phyloP scores from a whole-genome alignment of 169 alveolate species.

The Cryptosporidium sp. region DNA sequence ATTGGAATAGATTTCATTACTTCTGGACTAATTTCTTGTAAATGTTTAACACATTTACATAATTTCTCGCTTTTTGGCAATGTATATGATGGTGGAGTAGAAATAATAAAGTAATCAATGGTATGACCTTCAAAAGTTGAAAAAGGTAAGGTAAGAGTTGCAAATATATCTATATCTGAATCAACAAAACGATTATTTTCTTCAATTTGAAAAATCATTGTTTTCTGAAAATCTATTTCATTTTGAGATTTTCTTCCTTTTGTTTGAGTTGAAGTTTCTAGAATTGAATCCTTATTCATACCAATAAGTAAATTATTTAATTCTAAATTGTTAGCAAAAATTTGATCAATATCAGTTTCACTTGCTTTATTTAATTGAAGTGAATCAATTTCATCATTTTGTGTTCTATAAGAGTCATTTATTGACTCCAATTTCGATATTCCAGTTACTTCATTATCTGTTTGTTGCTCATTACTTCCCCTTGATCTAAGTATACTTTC shows the following conservation, averaged over 20 bases:
- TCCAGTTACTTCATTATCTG: neutral
- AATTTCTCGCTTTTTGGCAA: conserved; percentile 37
- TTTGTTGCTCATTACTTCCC: neutral
- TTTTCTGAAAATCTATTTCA: conserved; percentile 23
- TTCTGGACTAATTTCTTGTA: conserved; percentile 9
- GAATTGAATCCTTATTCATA: neutral
- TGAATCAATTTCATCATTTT: neutral
- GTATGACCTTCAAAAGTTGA: conserved; percentile 69
- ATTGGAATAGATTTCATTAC: neutral
- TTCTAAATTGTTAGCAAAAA: neutral
- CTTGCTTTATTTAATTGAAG: neutral
- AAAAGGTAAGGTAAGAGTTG: conserved; percentile 41
- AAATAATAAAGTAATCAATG: conserved; percentile 63
- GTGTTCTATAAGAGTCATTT: neutral
- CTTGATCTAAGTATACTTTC: conserved; percentile 36
- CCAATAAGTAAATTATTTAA: neutral
- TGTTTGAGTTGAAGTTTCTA: neutral
- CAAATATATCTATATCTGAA: conserved; percentile 58
- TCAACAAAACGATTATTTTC: conserved; percentile 59
- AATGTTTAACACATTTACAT: conserved; percentile 44
- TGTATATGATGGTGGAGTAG: conserved; percentile 66
- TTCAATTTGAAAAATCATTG: conserved; percentile 30
- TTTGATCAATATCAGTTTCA: neutral
- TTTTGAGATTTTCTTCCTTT: conserved; percentile 40
- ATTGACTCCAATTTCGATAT: neutral